These are phyloP conservation scores for Astrothelium macrocarpum DNA, from an alignment of 495 filamentous ascomycete species.

Conservation along the genomic window DNA sequence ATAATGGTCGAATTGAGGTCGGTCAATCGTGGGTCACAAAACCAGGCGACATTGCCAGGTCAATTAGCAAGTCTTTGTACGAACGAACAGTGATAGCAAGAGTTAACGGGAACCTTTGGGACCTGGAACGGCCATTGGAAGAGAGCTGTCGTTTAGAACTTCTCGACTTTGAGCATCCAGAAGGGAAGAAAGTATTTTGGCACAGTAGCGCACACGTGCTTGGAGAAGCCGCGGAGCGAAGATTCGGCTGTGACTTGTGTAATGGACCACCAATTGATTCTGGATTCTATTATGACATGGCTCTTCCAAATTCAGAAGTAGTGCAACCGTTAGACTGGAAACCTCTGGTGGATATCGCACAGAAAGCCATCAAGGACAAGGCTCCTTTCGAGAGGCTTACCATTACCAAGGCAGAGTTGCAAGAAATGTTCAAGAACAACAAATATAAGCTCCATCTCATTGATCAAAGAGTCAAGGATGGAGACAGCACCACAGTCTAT, in stretches of 20 bases:
- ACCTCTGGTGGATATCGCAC: conserved; percentile 63
- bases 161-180: conserved; percentile 71
- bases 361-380: conserved; percentile 85
- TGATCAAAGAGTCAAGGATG: conserved; percentile 78
- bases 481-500: conserved; percentile 88
- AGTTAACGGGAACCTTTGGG: conserved; percentile 80
- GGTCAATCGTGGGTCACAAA: conserved; percentile 67
- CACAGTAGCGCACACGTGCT: conserved; percentile 88
- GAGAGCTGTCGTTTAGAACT: conserved; percentile 66
- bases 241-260: conserved; percentile 82
- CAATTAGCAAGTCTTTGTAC: conserved; percentile 58
- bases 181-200: conserved; percentile 81
- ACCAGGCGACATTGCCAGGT: conserved; percentile 54
- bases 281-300: conserved; percentile 99
- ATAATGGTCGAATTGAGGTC: conserved; percentile 48
- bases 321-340: conserved; percentile 70
- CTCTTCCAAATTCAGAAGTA: conserved; percentile 60
- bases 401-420: conserved; percentile 77
- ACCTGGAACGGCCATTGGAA: conserved; percentile 83
- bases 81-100: conserved; percentile 73
- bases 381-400: conserved; percentile 87
- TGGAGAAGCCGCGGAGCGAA: conserved; percentile 83
- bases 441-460: conserved; percentile 96
- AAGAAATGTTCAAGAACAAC: conserved; percentile 95
- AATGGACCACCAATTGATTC: conserved; percentile 86